A percentile compares a stretch with the other conserved stretches of the same genome.
Evolutionary conservation across 768 basidiomycete species (phyloP).

Genomic region (Tricholomella constricta): DNA sequence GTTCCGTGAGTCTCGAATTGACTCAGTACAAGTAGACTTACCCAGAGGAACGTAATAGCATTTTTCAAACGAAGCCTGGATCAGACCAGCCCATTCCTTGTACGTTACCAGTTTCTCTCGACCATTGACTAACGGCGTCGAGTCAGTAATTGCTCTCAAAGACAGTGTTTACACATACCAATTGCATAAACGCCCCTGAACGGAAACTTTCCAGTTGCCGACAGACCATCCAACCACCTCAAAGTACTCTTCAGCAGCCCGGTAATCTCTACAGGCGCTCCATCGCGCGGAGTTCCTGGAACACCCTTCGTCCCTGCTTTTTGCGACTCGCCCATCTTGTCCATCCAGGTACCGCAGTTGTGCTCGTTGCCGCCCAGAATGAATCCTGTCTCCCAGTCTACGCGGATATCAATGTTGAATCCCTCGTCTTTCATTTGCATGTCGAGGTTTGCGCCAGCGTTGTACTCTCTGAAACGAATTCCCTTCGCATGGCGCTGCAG

Average conservation of each 20-base stretch:
- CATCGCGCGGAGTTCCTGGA: conserved; percentile 96
- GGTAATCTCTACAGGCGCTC: conserved; percentile 94
- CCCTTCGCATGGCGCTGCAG: conserved; percentile 92
- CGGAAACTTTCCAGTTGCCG: conserved; percentile 70
- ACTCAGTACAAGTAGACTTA: conserved; percentile 32
- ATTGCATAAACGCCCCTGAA: conserved; percentile 85
- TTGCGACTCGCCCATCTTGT: conserved; percentile 95
- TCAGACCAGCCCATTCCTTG: conserved; percentile 83
- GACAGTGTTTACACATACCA: conserved; percentile 48
- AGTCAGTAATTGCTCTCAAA: not conserved
- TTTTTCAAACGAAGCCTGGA: conserved; percentile 87
- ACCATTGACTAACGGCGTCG: conserved; percentile 59
- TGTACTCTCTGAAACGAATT: conserved; percentile 93
- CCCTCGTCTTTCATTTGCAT: conserved; percentile 94
- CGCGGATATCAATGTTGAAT: conserved; percentile 89
- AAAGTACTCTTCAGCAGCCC: conserved; percentile 92
- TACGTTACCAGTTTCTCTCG: conserved; percentile 75
- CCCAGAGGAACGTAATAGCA: conserved; percentile 87
- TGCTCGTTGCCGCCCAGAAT: conserved; percentile 82
- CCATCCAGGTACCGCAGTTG: conserved; percentile 98
- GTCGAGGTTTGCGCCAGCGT: conserved; percentile 96
- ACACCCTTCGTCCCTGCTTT: conserved; percentile 93
- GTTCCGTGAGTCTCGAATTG: not conserved
- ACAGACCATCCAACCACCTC: conserved; percentile 81
- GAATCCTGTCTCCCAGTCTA: conserved; percentile 96